Conservation (phyloP, 805 yeast species). For the Saturnispora halmiae region DNA sequence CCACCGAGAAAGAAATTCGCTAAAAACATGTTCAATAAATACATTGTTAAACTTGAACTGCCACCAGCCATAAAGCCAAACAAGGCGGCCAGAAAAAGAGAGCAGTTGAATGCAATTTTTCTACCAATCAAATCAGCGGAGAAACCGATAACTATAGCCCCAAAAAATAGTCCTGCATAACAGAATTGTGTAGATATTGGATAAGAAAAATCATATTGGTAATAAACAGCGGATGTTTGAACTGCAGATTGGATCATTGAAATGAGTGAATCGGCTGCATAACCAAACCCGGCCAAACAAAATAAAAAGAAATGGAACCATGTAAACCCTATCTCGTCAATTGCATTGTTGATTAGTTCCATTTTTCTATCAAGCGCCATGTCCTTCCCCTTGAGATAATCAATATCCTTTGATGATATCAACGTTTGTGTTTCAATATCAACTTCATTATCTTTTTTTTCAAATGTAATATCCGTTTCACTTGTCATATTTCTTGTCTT, state of each 20-base stretch:
- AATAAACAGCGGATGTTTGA: conserved; percentile 37
- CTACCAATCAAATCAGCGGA: conserved; percentile 49
- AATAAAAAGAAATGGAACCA: conserved; percentile 44
- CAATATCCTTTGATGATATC: conserved; percentile 3
- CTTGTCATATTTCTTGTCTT: neutral
- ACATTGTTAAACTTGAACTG: conserved; percentile 41
- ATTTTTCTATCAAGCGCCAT: conserved; percentile 33
- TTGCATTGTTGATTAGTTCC: conserved; percentile 40
- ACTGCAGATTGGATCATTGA: conserved; percentile 40
- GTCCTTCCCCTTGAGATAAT: conserved; percentile 25
- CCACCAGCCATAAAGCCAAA: conserved; percentile 50
- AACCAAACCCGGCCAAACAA: conserved; percentile 47
- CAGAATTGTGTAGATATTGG: conserved; percentile 39
- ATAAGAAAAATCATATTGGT: conserved; percentile 35
- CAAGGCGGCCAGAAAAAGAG: conserved; percentile 39
- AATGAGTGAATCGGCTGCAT: conserved; percentile 46
- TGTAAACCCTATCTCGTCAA: conserved; percentile 56
- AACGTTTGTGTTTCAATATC: conserved; percentile 4
- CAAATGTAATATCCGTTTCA: neutral
- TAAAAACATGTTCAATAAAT: conserved; percentile 39
- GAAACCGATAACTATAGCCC: conserved; percentile 50
- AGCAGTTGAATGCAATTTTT: conserved; percentile 40
- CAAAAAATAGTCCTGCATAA: conserved; percentile 43
- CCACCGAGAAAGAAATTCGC: conserved; percentile 46
- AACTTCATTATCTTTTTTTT: neutral